phyloP scores from a whole-genome alignment of 2,329 filamentous ascomycete genomes.

The Colletotrichum noveboracense region DNA sequence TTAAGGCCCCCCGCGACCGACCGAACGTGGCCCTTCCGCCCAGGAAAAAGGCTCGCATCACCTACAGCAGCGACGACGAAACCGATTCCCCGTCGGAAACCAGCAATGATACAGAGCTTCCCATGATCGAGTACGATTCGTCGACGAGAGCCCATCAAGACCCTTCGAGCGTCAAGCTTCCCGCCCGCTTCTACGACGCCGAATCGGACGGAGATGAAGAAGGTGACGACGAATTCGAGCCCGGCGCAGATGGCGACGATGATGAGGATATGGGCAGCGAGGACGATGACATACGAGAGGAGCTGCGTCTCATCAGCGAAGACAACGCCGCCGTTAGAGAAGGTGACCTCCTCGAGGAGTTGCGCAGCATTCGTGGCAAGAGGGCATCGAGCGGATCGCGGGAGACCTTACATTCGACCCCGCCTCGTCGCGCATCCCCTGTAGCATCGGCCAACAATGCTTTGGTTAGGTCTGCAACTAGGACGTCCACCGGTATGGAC shows the following conservation, averaged over 20 bases:
- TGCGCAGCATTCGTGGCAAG: background rate
- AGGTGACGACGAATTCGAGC: constrained; percentile 25
- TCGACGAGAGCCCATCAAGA: constrained; percentile 21
- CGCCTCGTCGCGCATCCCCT: background rate
- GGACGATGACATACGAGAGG: constrained; percentile 32
- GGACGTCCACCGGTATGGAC: background rate
- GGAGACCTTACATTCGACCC: background rate
- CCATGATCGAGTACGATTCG: constrained; percentile 20
- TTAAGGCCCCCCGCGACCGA: constrained; percentile 63
- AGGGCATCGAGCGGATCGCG: background rate
- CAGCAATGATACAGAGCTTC: constrained; percentile 29
- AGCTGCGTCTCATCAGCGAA: constrained; percentile 47
- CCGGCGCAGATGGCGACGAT: background rate
- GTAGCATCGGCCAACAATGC: background rate
- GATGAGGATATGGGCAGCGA: constrained; percentile 26
- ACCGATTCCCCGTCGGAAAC: constrained; percentile 43
- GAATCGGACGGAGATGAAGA: constrained; percentile 27
- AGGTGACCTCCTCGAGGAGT: constrained; percentile 22
- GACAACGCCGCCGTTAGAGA: constrained; percentile 40
- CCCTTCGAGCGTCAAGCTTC: constrained; percentile 29
- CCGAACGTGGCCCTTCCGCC: constrained; percentile 76
- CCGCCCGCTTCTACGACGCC: constrained; percentile 36
- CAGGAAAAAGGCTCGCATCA: constrained; percentile 68
- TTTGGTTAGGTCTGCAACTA: background rate
- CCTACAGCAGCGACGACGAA: constrained; percentile 39